phyloP scores from a whole-genome alignment of 352 stramenopile species.

The Globisporangium middletonii region DNA sequence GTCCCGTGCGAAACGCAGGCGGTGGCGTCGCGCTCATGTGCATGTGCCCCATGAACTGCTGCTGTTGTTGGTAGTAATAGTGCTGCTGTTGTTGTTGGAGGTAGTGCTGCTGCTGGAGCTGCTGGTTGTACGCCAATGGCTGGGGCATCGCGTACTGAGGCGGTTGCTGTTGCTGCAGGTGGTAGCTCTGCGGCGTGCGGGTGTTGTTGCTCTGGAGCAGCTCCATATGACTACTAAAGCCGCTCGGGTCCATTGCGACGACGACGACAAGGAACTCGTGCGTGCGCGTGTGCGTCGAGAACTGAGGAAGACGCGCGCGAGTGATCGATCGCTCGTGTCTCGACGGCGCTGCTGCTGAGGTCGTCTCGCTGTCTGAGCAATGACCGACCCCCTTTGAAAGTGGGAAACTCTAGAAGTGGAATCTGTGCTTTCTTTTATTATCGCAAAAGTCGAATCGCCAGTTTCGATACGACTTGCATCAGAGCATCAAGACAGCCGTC shows the following conservation, averaged over 20 bases:
- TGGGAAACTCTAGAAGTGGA: too few species aligned
- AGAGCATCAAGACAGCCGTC: too few species aligned
- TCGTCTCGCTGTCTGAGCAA: too few species aligned
- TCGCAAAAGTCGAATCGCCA: neutral
- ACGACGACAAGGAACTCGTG: neutral
- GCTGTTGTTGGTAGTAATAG: slow-evolving; percentile 4
- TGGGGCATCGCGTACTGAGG: neutral
- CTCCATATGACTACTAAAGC: neutral
- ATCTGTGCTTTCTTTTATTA: neutral
- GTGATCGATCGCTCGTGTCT: too few species aligned
- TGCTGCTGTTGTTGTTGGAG: slow-evolving; percentile 3
- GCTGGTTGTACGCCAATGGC: neutral
- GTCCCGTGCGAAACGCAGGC: neutral
- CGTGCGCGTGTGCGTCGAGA: neutral
- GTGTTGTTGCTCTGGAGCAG: neutral
- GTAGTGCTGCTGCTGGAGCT: neutral
- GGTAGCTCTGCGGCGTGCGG: neutral
- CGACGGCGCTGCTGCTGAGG: too few species aligned
- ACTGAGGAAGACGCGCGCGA: neutral
- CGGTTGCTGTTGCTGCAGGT: neutral
- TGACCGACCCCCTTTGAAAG: too few species aligned
- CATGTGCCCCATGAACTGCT: slow-evolving; percentile 1
- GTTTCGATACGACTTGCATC: neutral
- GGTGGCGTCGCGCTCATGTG: neutral
- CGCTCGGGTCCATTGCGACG: neutral